Evolutionary conservation across 257 asterid genomes (phyloP), one percentile per base, ranked within the genome.

Genomic region (Scutellaria galericulata): DNA sequence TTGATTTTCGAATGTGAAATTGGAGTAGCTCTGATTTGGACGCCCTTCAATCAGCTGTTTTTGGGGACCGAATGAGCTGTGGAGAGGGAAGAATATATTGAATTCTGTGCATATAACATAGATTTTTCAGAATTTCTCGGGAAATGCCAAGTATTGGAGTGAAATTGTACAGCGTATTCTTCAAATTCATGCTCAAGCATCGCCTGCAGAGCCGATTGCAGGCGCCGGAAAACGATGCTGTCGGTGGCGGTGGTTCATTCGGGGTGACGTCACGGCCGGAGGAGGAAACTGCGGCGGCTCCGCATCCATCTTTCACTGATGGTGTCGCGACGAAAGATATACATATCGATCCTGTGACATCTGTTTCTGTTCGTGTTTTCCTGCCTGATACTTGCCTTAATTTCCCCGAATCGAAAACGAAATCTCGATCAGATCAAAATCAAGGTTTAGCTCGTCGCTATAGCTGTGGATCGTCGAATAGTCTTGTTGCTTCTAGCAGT

Each of bases 131-230:
- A 27, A 39, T 52, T 46, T 65, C 9, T 71, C 66, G 68, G 61
- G 86, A 85, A 84, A 92, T 92, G 98, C 98, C 98, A 71, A 92
- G 90, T 84, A 91, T 92, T 73, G 97, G 89, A 18, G 88, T 92
- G 68, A 92, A 92, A 81, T 75, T 92, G 24, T 90, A 92, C 85
- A 90, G 97, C 70, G 89, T 88, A 8, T 92, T 90, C 84, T 92
- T 92, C 82, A 92, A 92, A 83, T 90, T 90, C 57, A 75, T 92
- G 87, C 86, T 92, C n/a, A 92, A 90, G 82, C 96, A 92, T 73
- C 92, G 98, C 22, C 80, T 90, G 45, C 98, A 92, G 80, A 88
- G 82, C 82, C 98, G 98, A 58, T 70, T 87, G 60, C 97, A 86
- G 81, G 24, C 39, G 51, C 83, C 75, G 77, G 89, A 82, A 58